Conservation (phyloP, 2,329 filamentous ascomycete species). For the Cladosporium oxysporum region DNA sequence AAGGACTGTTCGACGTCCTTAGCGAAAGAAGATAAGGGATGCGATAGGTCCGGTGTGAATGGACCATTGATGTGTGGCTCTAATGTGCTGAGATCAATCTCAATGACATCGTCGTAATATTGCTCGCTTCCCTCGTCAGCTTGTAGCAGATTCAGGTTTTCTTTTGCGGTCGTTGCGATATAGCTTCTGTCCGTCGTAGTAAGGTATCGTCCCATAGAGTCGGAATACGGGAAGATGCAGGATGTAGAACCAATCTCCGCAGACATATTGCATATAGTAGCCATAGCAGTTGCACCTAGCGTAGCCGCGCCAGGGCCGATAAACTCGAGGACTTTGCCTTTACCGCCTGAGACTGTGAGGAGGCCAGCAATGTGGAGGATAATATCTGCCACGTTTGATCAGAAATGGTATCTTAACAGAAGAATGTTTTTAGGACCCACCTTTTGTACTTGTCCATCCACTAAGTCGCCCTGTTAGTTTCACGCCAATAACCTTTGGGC, state of each 20-base stretch:
- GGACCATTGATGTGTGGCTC: slow-evolving; percentile 99
- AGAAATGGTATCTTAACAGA: not conserved
- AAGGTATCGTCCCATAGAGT: slow-evolving; percentile 94
- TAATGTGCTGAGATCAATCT: slow-evolving; percentile 90
- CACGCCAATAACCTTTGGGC: slow-evolving; percentile 93
- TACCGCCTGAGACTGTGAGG: slow-evolving; percentile 96
- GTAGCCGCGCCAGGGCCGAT: slow-evolving; percentile 40
- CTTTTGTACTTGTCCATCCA: slow-evolving; percentile 93
- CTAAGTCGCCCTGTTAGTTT: slow-evolving; percentile 85
- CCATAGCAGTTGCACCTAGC: slow-evolving; percentile 71
- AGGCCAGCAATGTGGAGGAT: slow-evolving; percentile 97
- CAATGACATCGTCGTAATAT: slow-evolving; percentile 85
- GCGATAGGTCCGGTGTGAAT: slow-evolving; percentile 96
- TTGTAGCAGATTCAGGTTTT: slow-evolving; percentile 53
- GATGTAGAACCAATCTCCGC: slow-evolving; percentile 75
- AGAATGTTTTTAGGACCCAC: slow-evolving; percentile 49
- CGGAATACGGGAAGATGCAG: slow-evolving; percentile 92
- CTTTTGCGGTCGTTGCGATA: slow-evolving; percentile 50
- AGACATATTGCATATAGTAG: slow-evolving; percentile 67
- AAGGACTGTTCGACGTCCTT: slow-evolving; percentile 89
- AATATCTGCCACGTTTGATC: slow-evolving; percentile 64
- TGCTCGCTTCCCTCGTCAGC: slow-evolving; percentile 81
- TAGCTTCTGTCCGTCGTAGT: slow-evolving; percentile 73
- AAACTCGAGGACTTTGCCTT: slow-evolving; percentile 85
- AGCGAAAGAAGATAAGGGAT: slow-evolving; percentile 95